Conservation (phyloP, 352 stramenopile species). For the Phytophthora cryptogea region DNA sequence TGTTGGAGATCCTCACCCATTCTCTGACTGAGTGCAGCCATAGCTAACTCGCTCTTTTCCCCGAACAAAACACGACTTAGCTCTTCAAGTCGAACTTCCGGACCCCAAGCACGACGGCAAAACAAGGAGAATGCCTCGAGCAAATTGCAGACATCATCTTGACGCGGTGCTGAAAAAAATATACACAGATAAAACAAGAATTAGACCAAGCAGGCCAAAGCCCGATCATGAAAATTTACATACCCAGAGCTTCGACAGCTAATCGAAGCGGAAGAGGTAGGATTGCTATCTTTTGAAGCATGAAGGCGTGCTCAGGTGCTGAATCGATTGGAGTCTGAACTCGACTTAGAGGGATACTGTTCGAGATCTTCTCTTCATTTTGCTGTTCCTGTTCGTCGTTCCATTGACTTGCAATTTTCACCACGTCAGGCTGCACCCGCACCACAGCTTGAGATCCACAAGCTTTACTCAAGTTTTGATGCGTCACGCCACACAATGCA, state of each 20-base stretch:
- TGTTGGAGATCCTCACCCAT: not conserved
- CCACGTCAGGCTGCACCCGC: constrained; percentile 34
- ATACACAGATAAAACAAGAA: constrained; percentile 1
- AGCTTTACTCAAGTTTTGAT: constrained; percentile 51
- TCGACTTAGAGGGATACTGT: not conserved
- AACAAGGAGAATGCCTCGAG: constrained; percentile 20
- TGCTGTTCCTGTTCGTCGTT: constrained; percentile 15
- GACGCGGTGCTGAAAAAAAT: constrained; percentile 11
- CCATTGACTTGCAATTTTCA: constrained; percentile 30
- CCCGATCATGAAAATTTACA: not conserved
- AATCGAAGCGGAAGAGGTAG: constrained; percentile 17
- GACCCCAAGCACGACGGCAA: constrained; percentile 16
- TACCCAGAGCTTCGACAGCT: constrained; percentile 27
- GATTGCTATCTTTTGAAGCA: not conserved
- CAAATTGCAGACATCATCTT: constrained; percentile 17
- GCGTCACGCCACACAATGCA: constrained; percentile 44
- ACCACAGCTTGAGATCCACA: constrained; percentile 47
- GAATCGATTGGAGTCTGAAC: constrained; percentile 1
- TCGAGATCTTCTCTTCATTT: not conserved
- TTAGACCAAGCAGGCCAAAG: not conserved
- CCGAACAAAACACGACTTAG: constrained; percentile 24
- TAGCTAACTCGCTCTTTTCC: constrained; percentile 11
- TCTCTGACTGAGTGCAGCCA: constrained; percentile 3
- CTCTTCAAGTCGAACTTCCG: constrained; percentile 1
- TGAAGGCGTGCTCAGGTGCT: not conserved